Evolutionary conservation across 2,329 filamentous ascomycete species (phyloP).

Genomic region (Tolypocladium ovalisporum): DNA sequence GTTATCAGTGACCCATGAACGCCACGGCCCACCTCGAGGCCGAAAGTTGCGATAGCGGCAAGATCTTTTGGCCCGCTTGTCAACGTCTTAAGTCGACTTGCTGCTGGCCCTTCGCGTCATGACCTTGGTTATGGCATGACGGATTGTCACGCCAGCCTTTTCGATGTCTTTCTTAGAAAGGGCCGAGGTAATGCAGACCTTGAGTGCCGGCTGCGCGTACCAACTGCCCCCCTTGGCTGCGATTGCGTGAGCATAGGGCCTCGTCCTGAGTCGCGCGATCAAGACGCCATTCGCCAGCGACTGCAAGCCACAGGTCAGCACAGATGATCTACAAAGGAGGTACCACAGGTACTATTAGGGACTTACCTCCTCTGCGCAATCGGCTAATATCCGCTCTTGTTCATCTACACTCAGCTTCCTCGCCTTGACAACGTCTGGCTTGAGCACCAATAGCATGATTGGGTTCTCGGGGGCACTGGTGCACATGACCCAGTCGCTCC

Average conservation of each 20-base stretch:
- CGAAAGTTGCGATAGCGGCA: neutral
- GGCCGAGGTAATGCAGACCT: constrained; percentile 81
- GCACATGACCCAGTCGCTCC: constrained; percentile 85
- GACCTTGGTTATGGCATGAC: constrained; percentile 90
- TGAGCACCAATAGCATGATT: constrained; percentile 71
- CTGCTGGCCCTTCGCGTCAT: constrained; percentile 53
- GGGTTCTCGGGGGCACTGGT: constrained; percentile 78
- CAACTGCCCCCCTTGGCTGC: constrained; percentile 60
- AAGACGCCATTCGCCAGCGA: constrained; percentile 78
- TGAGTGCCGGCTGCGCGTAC: constrained; percentile 69
- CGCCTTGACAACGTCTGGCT: constrained; percentile 66
- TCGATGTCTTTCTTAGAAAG: constrained; percentile 91
- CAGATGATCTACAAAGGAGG: too few species aligned
- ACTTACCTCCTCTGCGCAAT: constrained; percentile 90
- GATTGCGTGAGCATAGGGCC: constrained; percentile 53
- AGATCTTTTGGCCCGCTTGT: neutral
- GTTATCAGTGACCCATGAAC: neutral
- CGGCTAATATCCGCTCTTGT: constrained; percentile 75
- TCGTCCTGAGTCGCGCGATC: constrained; percentile 74
- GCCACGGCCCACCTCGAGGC: neutral
- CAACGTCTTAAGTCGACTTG: constrained; percentile 12
- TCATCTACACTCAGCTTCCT: constrained; percentile 61
- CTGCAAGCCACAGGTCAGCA: constrained; percentile 32
- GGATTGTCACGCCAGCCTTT: constrained; percentile 77
- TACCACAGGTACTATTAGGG: neutral